Evolutionary conservation across 352 stramenopile genomes (phyloP).

Genomic region (Pythium apleroticum): DNA sequence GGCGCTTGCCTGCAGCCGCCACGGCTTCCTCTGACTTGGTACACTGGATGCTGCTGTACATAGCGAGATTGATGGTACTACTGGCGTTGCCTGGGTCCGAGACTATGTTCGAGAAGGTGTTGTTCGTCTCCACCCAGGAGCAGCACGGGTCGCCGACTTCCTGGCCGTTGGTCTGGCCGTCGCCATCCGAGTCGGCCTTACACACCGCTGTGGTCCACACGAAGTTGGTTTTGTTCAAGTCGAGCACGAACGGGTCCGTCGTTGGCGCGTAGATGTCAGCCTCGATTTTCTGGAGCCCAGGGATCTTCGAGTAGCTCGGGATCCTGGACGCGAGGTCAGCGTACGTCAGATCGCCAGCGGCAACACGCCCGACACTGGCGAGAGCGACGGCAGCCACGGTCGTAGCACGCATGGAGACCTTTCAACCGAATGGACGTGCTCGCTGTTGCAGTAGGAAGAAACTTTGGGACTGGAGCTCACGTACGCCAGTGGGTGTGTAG

Average conservation of each 20-base stretch:
- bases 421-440: too few species aligned
- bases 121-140: constrained; percentile 31
- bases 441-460: not conserved
- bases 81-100: constrained; percentile 24
- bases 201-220: constrained; percentile 39
- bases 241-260: constrained; percentile 24
- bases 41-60: constrained; percentile 28
- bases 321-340: not conserved
- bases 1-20: constrained; percentile 3
- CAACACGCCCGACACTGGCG: too few species aligned
- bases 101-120: constrained; percentile 26
- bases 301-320: not conserved
- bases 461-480: not conserved
- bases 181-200: constrained; percentile 38
- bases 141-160: constrained; percentile 70
- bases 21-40: constrained; percentile 29
- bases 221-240: constrained; percentile 14
- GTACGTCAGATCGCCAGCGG: not conserved
- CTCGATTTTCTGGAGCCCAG: not conserved
- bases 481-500: too few species aligned
- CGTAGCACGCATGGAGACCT: not conserved
- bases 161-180: constrained; percentile 64
- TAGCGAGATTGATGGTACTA: constrained; percentile 17
- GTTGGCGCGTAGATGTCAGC: not conserved
- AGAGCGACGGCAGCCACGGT: not conserved